A percentile compares a stretch with the other conserved stretches of the same genome.
Conservation (phyloP, 306 rosid species). For the Cucurbita ficifolia region DNA sequence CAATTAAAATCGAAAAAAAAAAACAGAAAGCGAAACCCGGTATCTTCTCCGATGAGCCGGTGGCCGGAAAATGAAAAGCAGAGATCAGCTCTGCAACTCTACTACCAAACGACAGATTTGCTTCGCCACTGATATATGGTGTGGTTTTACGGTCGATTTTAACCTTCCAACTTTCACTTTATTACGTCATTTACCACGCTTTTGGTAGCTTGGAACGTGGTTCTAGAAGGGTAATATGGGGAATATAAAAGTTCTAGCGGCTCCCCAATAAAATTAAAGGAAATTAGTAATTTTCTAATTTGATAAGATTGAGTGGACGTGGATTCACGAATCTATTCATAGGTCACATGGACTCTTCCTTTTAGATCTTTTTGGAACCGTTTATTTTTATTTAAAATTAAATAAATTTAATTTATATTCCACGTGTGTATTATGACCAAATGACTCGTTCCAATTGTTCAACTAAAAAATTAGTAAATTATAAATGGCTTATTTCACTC, state of each 20-base stretch:
- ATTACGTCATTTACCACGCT: not conserved
- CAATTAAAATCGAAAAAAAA: not conserved
- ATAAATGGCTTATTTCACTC: no score
- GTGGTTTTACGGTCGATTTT: not conserved
- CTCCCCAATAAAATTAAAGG: not conserved
- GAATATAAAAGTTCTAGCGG: not conserved
- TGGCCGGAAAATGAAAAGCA: not conserved
- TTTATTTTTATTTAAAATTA: not conserved
- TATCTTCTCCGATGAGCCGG: not conserved
- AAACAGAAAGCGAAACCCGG: no score
- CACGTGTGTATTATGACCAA: not conserved
- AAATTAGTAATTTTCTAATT: not conserved
- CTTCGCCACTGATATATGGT: not conserved
- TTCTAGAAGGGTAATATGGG: not conserved
- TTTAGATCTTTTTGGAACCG: not conserved
- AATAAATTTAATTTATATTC: not conserved
- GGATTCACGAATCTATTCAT: not conserved
- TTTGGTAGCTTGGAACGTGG: not conserved
- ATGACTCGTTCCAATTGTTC: no score
- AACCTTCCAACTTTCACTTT: not conserved
- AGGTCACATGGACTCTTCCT: slow-evolving; percentile 1
- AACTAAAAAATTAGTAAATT: no score
- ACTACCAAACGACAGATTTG: not conserved
- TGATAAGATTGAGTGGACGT: not conserved
- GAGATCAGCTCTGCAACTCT: not conserved